A percentile compares a stretch with the other conserved stretches of the same genome.
These are phyloP conservation scores for Astrothelium subdiscretum DNA, from an alignment of 495 filamentous ascomycete genomes.

Conservation along the genomic window DNA sequence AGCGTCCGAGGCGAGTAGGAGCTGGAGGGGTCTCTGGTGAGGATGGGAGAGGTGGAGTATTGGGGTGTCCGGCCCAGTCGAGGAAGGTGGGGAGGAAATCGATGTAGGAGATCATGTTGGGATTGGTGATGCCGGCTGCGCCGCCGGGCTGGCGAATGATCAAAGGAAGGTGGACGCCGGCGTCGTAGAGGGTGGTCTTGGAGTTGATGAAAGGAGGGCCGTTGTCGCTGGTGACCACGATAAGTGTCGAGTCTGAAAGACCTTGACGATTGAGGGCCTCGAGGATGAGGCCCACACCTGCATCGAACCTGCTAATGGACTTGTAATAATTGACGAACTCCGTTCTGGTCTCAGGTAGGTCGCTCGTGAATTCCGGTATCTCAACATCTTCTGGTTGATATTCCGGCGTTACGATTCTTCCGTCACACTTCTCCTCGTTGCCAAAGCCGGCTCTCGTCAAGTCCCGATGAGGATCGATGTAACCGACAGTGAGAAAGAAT, in stretches of 20 bases:
- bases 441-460: constrained; percentile 31
- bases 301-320: constrained; percentile 31
- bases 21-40: too few species aligned
- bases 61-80: constrained; percentile 27
- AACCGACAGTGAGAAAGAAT: constrained; percentile 36
- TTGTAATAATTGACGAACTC: constrained; percentile 37
- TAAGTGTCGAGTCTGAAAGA: constrained; percentile 28
- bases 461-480: constrained; percentile 36
- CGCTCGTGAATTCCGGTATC: constrained; percentile 27
- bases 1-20: too few species aligned
- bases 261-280: constrained; percentile 24
- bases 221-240: constrained; percentile 38
- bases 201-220: constrained; percentile 39
- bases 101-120: constrained; percentile 37
- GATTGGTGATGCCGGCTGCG: constrained; percentile 22
- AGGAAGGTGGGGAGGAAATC: constrained; percentile 36
- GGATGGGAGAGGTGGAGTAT: too few species aligned
- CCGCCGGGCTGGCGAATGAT: constrained; percentile 28
- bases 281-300: constrained; percentile 32
- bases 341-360: constrained; percentile 27
- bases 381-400: constrained; percentile 22
- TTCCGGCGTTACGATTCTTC: constrained; percentile 7
- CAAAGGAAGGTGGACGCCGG: constrained; percentile 34
- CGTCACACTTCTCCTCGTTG: constrained; percentile 29
- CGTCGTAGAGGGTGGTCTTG: constrained; percentile 38